Evolutionary conservation across 2,329 filamentous ascomycete genomes (phyloP).

Genomic region (Hymenoscyphus scutula): DNA sequence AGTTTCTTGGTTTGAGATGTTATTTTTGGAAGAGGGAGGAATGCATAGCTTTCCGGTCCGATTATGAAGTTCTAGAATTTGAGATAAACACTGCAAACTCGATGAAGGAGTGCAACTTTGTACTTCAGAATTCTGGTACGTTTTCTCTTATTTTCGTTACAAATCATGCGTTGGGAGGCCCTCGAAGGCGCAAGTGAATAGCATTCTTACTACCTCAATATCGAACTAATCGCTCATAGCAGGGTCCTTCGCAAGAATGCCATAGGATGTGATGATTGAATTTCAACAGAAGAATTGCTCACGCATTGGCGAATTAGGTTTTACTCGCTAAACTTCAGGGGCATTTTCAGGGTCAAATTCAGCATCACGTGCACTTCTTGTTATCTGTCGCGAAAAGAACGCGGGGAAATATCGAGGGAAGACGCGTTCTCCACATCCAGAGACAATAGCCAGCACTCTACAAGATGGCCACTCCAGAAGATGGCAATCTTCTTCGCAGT

Average conservation of each 20-base stretch:
- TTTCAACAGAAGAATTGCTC: too few species aligned
- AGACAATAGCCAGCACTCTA: background rate
- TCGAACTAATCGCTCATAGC: too few species aligned
- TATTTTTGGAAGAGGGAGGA: background rate
- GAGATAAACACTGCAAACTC: too few species aligned
- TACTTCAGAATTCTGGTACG: too few species aligned
- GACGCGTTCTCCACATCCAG: constrained; percentile 8
- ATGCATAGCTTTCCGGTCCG: background rate
- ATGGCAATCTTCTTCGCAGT: constrained; percentile 45
- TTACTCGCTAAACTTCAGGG: constrained; percentile 1
- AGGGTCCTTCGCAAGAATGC: too few species aligned
- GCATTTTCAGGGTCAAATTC: background rate
- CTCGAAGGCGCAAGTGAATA: too few species aligned
- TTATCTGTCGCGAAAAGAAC: constrained; percentile 6
- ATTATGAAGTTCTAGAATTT: background rate
- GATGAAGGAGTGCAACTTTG: too few species aligned
- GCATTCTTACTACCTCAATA: too few species aligned
- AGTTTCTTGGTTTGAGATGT: background rate
- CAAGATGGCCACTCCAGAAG: constrained; percentile 27
- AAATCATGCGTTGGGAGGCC: too few species aligned
- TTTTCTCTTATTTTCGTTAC: too few species aligned
- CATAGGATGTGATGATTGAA: too few species aligned
- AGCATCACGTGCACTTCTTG: constrained; percentile 1
- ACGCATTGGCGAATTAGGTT: too few species aligned
- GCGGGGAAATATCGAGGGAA: background rate